These are phyloP conservation scores for Coemansia sp. DNA, from an alignment of 192 early-diverging fungal species.

Conservation along the genomic window DNA sequence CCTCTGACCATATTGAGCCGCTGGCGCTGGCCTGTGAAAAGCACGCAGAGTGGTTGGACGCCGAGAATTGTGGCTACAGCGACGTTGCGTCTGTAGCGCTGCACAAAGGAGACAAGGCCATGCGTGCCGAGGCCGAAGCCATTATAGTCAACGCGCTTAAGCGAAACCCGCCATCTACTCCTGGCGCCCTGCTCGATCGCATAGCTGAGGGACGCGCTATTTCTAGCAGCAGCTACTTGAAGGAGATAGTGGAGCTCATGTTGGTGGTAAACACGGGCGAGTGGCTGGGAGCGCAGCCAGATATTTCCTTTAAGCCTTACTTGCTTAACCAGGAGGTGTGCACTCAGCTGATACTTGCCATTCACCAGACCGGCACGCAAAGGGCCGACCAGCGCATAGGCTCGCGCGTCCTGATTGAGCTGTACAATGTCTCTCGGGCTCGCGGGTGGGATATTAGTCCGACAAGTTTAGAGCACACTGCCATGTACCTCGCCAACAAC, in stretches of 20 bases:
- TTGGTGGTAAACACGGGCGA: neutral
- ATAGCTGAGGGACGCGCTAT: constrained; percentile 28
- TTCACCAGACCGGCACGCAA: constrained; percentile 9
- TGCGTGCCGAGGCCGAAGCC: neutral
- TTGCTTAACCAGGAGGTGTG: constrained; percentile 21
- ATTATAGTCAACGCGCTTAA: constrained; percentile 16
- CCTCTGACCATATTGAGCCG: neutral
- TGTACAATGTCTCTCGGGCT: constrained; percentile 9
- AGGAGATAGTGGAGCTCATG: constrained; percentile 19
- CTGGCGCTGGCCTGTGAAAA: neutral
- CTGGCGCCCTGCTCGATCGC: constrained; percentile 19
- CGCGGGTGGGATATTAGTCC: constrained; percentile 23
- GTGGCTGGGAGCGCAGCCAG: neutral
- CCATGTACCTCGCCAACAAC: constrained; percentile 22
- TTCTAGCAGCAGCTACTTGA: constrained; percentile 13
- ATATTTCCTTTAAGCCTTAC: constrained; percentile 13
- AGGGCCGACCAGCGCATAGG: neutral
- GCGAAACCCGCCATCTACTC: constrained; percentile 10
- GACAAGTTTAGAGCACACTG: constrained; percentile 6
- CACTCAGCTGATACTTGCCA: constrained; percentile 25
- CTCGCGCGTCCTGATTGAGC: constrained; percentile 4
- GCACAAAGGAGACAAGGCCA: neutral
- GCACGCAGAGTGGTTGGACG: neutral
- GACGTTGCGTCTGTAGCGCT: neutral
- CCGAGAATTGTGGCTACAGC: neutral